These are phyloP conservation scores for Ascodesmis nigricans DNA, from an alignment of 495 filamentous ascomycete species.

Conservation along the genomic window DNA sequence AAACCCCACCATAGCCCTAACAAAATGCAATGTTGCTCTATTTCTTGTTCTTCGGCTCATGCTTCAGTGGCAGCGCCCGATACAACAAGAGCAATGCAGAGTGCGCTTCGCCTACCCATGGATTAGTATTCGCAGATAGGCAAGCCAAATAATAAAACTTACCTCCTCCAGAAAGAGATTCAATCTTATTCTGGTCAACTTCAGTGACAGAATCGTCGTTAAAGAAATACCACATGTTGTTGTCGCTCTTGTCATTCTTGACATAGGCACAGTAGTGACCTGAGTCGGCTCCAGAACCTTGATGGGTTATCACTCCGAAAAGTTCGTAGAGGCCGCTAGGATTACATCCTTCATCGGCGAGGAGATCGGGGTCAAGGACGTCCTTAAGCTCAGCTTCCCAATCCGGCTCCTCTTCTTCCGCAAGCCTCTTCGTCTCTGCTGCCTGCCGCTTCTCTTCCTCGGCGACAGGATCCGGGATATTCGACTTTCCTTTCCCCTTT, in stretches of 20 bases:
- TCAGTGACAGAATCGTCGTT: conserved; percentile 95
- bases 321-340: conserved; percentile 87
- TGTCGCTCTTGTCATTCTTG: conserved; percentile 76
- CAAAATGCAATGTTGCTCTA: too few species aligned
- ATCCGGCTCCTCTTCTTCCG: conserved; percentile 32
- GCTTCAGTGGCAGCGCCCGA: conserved; percentile 53
- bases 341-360: conserved; percentile 61
- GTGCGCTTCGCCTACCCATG: conserved; percentile 52
- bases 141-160: conserved; percentile 19
- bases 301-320: conserved; percentile 87
- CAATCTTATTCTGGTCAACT: conserved; percentile 77
- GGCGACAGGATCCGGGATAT: conserved; percentile 23
- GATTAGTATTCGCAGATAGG: not conserved
- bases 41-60: too few species aligned
- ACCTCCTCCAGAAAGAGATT: conserved; percentile 75
- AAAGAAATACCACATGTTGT: conserved; percentile 96
- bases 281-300: conserved; percentile 88
- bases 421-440: conserved; percentile 29
- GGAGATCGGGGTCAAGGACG: conserved; percentile 40
- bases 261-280: conserved; percentile 96
- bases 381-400: conserved; percentile 22
- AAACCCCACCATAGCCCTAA: too few species aligned
- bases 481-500: conserved; percentile 23
- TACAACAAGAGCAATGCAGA: conserved; percentile 87
- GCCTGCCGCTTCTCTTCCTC: conserved; percentile 32